Conservation (phyloP, 2,329 filamentous ascomycete genomes). For the Trichoderma polysporum region DNA sequence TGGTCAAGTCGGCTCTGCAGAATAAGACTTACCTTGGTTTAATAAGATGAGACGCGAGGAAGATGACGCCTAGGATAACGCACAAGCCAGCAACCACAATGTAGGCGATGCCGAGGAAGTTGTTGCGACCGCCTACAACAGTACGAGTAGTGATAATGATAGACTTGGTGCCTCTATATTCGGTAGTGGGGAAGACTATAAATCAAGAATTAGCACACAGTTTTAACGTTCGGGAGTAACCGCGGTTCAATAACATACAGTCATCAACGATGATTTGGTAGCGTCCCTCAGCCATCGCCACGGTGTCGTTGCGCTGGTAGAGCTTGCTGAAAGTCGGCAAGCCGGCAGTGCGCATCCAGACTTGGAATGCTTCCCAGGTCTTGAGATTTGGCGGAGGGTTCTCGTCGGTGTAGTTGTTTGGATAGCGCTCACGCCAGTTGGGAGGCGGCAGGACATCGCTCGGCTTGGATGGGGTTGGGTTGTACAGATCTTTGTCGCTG, state of each 20-base stretch:
- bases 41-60: conserved; percentile 87
- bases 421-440: conserved; percentile 76
- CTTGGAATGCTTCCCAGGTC: conserved; percentile 82
- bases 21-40: conserved; percentile 69
- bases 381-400: conserved; percentile 70
- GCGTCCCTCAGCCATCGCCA: conserved; percentile 64
- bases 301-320: conserved; percentile 75
- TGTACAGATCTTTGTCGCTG: conserved; percentile 79
- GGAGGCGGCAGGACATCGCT: conserved; percentile 75
- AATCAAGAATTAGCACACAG: conserved; percentile 14
- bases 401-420: conserved; percentile 64
- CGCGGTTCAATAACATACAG: conserved; percentile 59
- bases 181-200: conserved; percentile 74
- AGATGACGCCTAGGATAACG: conserved; percentile 81
- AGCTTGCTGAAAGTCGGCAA: conserved; percentile 94
- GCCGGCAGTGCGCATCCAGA: conserved; percentile 98
- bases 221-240: background rate
- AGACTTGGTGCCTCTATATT: conserved; percentile 84
- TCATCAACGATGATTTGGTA: conserved; percentile 78
- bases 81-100: conserved; percentile 91
- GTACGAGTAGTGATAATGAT: conserved; percentile 87
- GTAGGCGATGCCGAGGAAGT: conserved; percentile 95
- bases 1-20: background rate
- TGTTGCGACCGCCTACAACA: conserved; percentile 91
- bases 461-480: conserved; percentile 63